These are phyloP conservation scores for Drosera spatulata DNA, from an alignment of 179 eudicot genomes.

Conservation along the genomic window DNA sequence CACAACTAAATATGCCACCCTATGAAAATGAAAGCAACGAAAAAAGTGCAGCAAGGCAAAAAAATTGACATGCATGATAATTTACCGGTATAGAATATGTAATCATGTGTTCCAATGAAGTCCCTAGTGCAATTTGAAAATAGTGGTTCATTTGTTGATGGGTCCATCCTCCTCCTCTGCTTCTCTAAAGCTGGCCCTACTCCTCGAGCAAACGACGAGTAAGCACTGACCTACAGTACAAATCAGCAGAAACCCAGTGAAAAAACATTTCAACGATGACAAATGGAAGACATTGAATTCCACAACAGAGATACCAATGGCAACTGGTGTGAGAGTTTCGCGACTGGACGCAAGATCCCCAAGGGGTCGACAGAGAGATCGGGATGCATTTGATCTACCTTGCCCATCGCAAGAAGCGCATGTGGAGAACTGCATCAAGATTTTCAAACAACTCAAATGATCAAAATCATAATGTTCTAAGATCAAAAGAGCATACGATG, in stretches of 20 bases:
- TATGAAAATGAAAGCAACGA: neutral
- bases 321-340: constrained; percentile 71
- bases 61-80: neutral
- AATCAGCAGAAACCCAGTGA: neutral
- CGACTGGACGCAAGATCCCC: constrained; percentile 69
- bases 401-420: constrained; percentile 93
- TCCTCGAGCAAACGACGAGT: constrained; percentile 71
- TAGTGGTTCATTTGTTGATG: constrained; percentile 76
- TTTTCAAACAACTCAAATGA: too few relatives aligned
- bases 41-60: neutral
- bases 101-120: constrained; percentile 88
- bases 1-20: neutral
- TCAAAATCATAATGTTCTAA: neutral
- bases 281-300: too few relatives aligned
- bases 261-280: too few relatives aligned
- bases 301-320: constrained; percentile 38
- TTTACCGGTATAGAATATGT: constrained; percentile 87
- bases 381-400: constrained; percentile 80
- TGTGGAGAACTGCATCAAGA: constrained; percentile 73
- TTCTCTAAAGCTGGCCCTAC: constrained; percentile 43
- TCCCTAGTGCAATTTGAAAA: constrained; percentile 96
- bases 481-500: neutral
- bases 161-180: constrained; percentile 70
- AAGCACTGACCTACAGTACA: constrained; percentile 71
- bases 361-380: constrained; percentile 82